Base-by-base conservation (phyloP, 1,284 basidiomycete species). In the Cutaneotrichosporon cyanovorans region DNA sequence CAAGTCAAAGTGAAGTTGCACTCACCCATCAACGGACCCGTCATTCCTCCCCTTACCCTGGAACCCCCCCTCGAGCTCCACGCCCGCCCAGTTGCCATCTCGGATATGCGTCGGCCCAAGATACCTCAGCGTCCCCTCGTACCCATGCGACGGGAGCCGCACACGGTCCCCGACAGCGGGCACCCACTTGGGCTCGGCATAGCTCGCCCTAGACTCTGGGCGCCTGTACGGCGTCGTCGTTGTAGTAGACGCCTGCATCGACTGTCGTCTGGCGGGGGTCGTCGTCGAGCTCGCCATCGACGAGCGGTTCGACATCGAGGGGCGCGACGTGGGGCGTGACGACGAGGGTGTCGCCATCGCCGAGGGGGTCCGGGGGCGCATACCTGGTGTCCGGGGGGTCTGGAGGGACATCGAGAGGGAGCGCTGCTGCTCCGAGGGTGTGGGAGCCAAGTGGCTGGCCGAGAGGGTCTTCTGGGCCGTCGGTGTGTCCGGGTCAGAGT, bases 1-100 rank as follows among this genome's bases (percentile, higher is more conserved):
- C 31, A 2, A 21, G n/a, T n/a, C n/a, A n/a, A n/a, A n/a, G n/a
- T n/a, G n/a, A n/a, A n/a, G n/a, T n/a, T n/a, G n/a, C 11, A 66
- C 87, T 76, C 64, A 93, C 90, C 87, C 87, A 55, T 78, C 79
- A 3, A 95, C 90, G 37, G 80, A 80, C 18, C 93, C 93, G 62
- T 97, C 82, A 62, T 98, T 98, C 75, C 97, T 97, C 2, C 93
- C 93, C 65, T 86, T 86, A n/a, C 93, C 91, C 14, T 77, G 71
- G 63, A 88, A 92, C 2, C 84, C 85, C 32, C 82, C 83, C 55
- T 79, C 74, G n/a, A 96, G 76, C 68, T 93, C 87, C 15, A 96
- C 86, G 23, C 90, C 90, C 21, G 87, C 90, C 85, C 86, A 96
- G 14, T 82, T 72, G 5, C 90, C 91, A 5, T 79, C 76, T 68